A percentile compares a stretch with the other conserved stretches of the same genome.
phyloP scores from a whole-genome alignment of 2,329 filamentous ascomycete species.

The Microdochium bolleyi region DNA sequence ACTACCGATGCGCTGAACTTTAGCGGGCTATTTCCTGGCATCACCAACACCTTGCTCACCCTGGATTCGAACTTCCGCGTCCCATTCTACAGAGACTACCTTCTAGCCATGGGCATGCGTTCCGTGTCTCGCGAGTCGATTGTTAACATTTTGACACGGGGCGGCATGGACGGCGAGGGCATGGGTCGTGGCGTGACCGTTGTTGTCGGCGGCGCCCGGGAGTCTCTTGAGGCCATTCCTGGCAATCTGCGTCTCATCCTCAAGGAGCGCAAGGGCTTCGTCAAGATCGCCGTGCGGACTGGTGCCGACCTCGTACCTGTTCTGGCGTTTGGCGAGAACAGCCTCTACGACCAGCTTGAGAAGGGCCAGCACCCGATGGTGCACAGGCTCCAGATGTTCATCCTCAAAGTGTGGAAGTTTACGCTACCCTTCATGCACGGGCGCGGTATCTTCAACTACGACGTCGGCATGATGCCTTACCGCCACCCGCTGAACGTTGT shows the following conservation, averaged over 20 bases:
- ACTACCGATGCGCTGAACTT: conserved; percentile 87
- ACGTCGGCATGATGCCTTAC: conserved; percentile 94
- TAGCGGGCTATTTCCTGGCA: conserved; percentile 79
- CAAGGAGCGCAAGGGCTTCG: conserved; percentile 79
- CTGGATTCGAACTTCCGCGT: conserved; percentile 95
- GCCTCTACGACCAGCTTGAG: conserved; percentile 85
- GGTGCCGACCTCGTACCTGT: conserved; percentile 94
- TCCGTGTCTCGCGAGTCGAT: conserved; percentile 90
- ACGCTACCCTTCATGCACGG: conserved; percentile 88
- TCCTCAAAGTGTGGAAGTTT: conserved; percentile 84
- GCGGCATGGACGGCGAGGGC: conserved; percentile 69
- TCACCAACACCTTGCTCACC: conserved; percentile 88
- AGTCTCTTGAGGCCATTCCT: conserved; percentile 83
- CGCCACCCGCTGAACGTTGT: conserved; percentile 82
- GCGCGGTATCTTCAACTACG: conserved; percentile 92
- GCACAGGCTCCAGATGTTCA: conserved; percentile 71
- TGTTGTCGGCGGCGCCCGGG: conserved; percentile 84
- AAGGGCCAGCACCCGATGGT: conserved; percentile 70
- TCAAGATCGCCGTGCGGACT: conserved; percentile 85
- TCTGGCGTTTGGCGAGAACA: conserved; percentile 89
- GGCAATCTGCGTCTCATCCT: conserved; percentile 71
- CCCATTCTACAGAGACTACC: conserved; percentile 89
- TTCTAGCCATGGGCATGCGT: conserved; percentile 78
- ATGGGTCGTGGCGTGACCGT: conserved; percentile 97
- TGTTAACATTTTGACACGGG: conserved; percentile 75